Base-by-base conservation (phyloP, 2,329 filamentous ascomycete species). In the Fusarium lateritium region DNA sequence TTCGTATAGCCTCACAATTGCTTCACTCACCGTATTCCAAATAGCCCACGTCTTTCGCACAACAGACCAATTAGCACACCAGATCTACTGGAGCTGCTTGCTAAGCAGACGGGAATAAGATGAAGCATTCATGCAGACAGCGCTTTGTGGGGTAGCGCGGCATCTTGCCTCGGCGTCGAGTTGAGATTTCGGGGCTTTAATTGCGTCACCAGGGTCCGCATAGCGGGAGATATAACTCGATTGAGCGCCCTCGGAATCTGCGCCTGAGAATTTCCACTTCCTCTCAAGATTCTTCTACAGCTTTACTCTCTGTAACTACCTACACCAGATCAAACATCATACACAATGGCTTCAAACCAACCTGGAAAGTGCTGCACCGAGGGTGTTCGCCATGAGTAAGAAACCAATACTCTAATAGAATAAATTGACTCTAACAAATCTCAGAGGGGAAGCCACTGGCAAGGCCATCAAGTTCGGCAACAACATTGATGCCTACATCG, bases 361-460 rank as follows among this genome's bases (percentile, higher is more conserved):
- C 85, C 86, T 14, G 83, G 74, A 56, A 71, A 79, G 55, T 89
- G 86, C 82, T 89, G 86, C 79, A 80, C 80, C 33, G 71, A 83
- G 55, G 86, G 85, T 62, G 78, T 85, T 62, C 84, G 82, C 75
- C 85, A 87, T 70, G 82, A 86, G 85, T 87, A 78, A 75, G 86
- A 80, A 22, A 26, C 33, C 24, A 21, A 31, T 17, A 9, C 3
- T 19, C 21, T n/a, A 49, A 38, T 6, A 21, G 1, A 28, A 42
- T 17, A 4, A 43, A 10, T 31, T 24, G 11, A 50, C 7, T 60
- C 62, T 58, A 31, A 65, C 57, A 19, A n/a, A 6, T 21, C 28
- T 14, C 56, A 88, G 85, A 14, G 86, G 86, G 66, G 76, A 79
- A 31, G 79, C 86, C 26, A 79, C 78, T 7, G 86, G 86, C 67